Percentiles rank a stretch among this genome's conserved stretches.
Evolutionary conservation across 345 rosid genomes (phyloP).

Genomic region (Cochlearia excelsa): DNA sequence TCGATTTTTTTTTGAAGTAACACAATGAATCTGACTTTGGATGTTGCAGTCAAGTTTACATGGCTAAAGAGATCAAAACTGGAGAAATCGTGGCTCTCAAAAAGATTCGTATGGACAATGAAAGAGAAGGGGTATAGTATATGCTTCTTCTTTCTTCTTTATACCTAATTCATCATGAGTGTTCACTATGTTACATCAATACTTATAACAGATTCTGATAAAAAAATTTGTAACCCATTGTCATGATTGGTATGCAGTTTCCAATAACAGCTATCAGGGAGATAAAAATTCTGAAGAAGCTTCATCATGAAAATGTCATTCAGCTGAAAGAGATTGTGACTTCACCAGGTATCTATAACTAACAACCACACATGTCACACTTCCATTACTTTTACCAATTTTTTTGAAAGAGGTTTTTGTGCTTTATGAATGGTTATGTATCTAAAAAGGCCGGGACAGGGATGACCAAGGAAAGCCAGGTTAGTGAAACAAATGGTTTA

Average conservation of each 20-base stretch:
- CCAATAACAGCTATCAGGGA: constrained; percentile 56
- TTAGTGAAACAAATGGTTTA: constrained; percentile 10
- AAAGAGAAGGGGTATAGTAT: constrained; percentile 72
- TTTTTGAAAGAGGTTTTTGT: constrained; percentile 1
- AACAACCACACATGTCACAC: not conserved
- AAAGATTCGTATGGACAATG: constrained; percentile 63
- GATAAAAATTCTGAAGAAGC: constrained; percentile 54
- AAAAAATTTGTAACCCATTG: no score
- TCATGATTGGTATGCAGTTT: constrained; percentile 37
- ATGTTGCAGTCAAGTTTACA: constrained; percentile 65
- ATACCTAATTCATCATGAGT: no score
- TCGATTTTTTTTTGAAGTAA: no score
- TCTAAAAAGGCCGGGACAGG: constrained; percentile 65
- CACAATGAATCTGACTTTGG: no score
- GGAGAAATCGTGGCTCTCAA: constrained; percentile 75
- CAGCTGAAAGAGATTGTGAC: constrained; percentile 54
- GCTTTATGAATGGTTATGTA: constrained; percentile 10
- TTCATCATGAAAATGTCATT: constrained; percentile 52
- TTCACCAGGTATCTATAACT: constrained; percentile 43
- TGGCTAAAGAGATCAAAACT: constrained; percentile 63
- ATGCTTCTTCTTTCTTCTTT: constrained; percentile 25
- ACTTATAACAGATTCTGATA: no score
- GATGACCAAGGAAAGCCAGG: constrained; percentile 91
- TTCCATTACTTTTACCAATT: constrained; percentile 1
- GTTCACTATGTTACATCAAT: no score